These are phyloP conservation scores for Vinca minor DNA, from an alignment of 257 asterid species.

Conservation along the genomic window DNA sequence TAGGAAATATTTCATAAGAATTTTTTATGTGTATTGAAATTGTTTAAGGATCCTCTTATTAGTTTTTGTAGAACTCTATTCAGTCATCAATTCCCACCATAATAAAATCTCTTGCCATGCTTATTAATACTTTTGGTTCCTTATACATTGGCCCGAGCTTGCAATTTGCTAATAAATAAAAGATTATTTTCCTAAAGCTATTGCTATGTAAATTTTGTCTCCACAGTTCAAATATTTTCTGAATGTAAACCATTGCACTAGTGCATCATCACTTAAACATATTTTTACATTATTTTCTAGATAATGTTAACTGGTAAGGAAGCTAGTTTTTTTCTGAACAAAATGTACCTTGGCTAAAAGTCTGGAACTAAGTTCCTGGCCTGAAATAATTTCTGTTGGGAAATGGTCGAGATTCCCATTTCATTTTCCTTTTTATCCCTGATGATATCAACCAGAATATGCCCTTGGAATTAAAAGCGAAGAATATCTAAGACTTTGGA, in stretches of 20 bases:
- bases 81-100: background rate
- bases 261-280: background rate
- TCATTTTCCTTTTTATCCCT: background rate
- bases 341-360: background rate
- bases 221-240: background rate
- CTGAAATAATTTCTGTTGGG: background rate
- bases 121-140: background rate
- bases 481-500: background rate
- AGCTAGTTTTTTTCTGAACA: background rate
- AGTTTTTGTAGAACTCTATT: background rate
- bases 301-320: background rate
- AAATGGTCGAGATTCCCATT: background rate
- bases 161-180: background rate
- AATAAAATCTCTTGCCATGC: background rate
- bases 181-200: background rate
- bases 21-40: background rate
- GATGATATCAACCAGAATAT: background rate
- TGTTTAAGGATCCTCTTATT: background rate
- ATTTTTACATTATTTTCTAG: background rate
- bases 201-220: background rate
- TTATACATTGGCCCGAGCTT: background rate
- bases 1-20: background rate
- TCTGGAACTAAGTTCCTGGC: background rate
- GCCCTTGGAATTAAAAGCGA: background rate
- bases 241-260: background rate